Base-by-base conservation (phyloP, 495 filamentous ascomycete genomes). In the Hypomontagnella submonticulosa region DNA sequence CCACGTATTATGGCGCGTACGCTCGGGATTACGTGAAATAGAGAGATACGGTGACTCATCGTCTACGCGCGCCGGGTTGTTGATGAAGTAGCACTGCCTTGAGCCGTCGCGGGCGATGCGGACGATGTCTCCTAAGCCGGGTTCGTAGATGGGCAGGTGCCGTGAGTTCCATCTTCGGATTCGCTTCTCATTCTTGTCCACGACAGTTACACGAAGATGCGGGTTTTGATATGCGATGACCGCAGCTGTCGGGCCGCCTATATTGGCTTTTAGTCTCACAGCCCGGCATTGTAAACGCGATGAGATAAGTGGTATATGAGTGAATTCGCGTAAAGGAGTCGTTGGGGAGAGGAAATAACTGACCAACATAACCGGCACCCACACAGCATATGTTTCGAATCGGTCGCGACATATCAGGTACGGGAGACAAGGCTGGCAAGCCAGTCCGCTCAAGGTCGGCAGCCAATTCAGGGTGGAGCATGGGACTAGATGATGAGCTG, bases 131-230 rank as follows among this genome's bases (percentile, higher is more conserved):
- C 83, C 63, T 4, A 95, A 77, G 0, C 87, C 90, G 1, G 89
- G 86, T 71, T 95, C 91, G 73, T 90, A 89, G 51, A 95, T 92
- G 10, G 91, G 91, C 27, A 93, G 81, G 59, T 88, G 84, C 34
- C 80, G 73, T 0, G 89, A 90, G 57, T 91, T 90, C 91, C 91
- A 94, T 23, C 83, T 80, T 32, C 77, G 77, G 62, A 94, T 89
- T n/a, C 90, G 83, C 6, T 69, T 61, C 15, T 79, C 79, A 71
- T 91, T 87, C 47, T 86, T 75, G 70, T 93, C 91, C 15, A 92
- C 87, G 10, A 93, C 90, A 8, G 86, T 89, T 15, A 93, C 88
- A 9, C 73, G 73, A 42, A 93, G 78, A 27, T 86, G 74, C 0
- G 89, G 89, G 64, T 91, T 91, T 48, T 91, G 84, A 62, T 84